A percentile compares a stretch with the other conserved stretches of the same genome.
Evolutionary conservation across 169 alveolate species (phyloP).

Genomic region (Plasmodium adleri): DNA sequence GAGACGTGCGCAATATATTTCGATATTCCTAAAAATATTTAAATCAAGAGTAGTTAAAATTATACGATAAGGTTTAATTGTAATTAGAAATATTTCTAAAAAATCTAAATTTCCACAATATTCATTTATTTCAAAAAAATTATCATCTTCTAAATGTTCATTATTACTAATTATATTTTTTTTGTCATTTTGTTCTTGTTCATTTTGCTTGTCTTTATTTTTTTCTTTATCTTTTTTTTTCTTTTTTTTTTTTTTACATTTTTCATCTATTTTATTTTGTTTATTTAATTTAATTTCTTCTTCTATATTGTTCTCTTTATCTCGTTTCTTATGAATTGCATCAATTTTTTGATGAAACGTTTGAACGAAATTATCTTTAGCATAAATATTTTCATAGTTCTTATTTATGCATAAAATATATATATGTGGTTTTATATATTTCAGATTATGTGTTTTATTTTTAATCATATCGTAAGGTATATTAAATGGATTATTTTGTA

Average conservation of each 20-base stretch:
- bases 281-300: background rate
- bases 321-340: background rate
- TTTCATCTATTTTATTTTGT: background rate
- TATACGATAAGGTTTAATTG: constrained; percentile 64
- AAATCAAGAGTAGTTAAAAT: constrained; percentile 51
- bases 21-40: constrained; percentile 50
- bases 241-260: background rate
- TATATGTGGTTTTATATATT: constrained; percentile 52
- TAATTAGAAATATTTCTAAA: constrained; percentile 42
- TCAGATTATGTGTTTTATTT: constrained; percentile 35
- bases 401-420: constrained; percentile 70
- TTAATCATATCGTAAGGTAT: constrained; percentile 33
- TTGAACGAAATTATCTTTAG: constrained; percentile 34
- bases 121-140: constrained; percentile 73
- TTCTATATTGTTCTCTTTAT: no score
- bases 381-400: constrained; percentile 35
- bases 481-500: constrained; percentile 5
- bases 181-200: background rate
- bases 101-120: constrained; percentile 72
- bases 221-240: background rate
- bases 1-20: constrained; percentile 65
- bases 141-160: background rate
- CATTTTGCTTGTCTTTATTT: background rate
- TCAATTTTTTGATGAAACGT: constrained; percentile 38
- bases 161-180: background rate